Evolutionary conservation across 2,329 filamentous ascomycete genomes (phyloP), one percentile per base, ranked within the genome.

Genomic region (Sporothrix dimorphospora): DNA sequence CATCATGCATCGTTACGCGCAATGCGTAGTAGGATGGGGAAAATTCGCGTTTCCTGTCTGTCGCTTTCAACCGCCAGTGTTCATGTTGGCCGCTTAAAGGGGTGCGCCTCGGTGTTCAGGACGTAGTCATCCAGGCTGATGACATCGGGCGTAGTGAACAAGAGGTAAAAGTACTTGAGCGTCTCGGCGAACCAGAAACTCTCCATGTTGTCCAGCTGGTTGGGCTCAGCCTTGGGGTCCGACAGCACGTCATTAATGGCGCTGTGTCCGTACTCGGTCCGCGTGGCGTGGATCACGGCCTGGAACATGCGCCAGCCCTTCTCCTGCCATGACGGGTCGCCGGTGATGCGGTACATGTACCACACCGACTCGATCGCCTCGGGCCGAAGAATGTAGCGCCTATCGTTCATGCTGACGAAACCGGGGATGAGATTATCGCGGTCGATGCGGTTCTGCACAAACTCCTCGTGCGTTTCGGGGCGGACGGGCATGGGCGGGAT

Each of bases 151-250:
- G 90, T 81, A 27, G 89, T 89, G 79, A 92, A 97, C 67, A 97
- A 85, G 72, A 97, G 81, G 79, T 94, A 97, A 76, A 96, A 97
- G 79, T 97, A 97, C 84, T 97, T 98, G 76, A 97, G 83, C 53
- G 94, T 97, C 85, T 97, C 94, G 3, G 92, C 92, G 73, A 94
- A 85, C 93, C 94, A 97, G 81, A 97, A 97, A 78, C 92, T 94
- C 83, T 97, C 92, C 92, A 95, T 94, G 76, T 85, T 84, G 79
- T 94, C 88, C 51, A 81, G 79, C 71, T 85, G 82, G 11, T 77
- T 77, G 8, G 77, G 55, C 2, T 59, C 66, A 11, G 8, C 30
- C 0, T 76, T 76, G 21, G 84, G 79, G 1, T 80, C 72, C 6
- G 74, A 72, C 30, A 85, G 81, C 14, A 94, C 91, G 77, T 93